Percentiles rank a stretch among this genome's conserved stretches.
Conservation (phyloP, 2,329 filamentous ascomycete species). For the Bipolaris bicolor region DNA sequence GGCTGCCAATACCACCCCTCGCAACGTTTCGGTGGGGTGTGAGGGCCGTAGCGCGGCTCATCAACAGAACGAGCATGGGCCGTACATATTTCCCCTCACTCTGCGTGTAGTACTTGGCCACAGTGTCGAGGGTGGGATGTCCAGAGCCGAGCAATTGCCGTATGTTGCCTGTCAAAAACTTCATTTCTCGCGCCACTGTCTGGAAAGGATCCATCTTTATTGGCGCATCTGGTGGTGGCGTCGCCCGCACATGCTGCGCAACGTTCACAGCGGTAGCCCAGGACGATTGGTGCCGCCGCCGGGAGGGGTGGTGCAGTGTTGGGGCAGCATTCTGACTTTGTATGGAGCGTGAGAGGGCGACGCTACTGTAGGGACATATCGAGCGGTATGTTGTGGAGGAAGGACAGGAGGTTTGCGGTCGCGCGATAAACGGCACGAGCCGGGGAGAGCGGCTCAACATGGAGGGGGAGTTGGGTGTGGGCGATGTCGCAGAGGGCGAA, state of each 20-base stretch:
- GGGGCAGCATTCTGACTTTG: slow-evolving; percentile 21
- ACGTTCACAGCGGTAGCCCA: slow-evolving; percentile 75
- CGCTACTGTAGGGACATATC: slow-evolving; percentile 32
- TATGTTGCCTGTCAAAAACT: slow-evolving; percentile 92
- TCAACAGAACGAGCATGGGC: slow-evolving; percentile 91
- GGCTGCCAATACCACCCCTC: slow-evolving; percentile 32
- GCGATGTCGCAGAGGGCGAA: neutral
- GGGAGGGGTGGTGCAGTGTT: slow-evolving; percentile 46
- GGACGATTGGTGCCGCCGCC: slow-evolving; percentile 64
- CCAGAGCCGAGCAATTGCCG: slow-evolving; percentile 90
- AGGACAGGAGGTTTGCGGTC: slow-evolving; percentile 25
- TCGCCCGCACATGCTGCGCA: slow-evolving; percentile 72
- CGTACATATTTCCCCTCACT: slow-evolving; percentile 96
- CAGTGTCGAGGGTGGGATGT: slow-evolving; percentile 91
- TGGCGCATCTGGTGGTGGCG: slow-evolving; percentile 64
- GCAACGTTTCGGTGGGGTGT: slow-evolving; percentile 62
- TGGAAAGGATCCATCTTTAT: slow-evolving; percentile 86
- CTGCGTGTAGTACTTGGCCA: slow-evolving; percentile 97
- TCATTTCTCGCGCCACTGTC: slow-evolving; percentile 94
- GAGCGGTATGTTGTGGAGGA: slow-evolving; percentile 26
- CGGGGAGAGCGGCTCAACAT: slow-evolving; percentile 47
- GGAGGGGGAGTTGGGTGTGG: slow-evolving; percentile 8
- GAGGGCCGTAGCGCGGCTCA: slow-evolving; percentile 92
- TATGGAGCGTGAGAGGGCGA: slow-evolving; percentile 10
- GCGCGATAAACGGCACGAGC: slow-evolving; percentile 43